phyloP scores from a whole-genome alignment of 192 early-diverging fungal species.

The Coemansia sp. region DNA sequence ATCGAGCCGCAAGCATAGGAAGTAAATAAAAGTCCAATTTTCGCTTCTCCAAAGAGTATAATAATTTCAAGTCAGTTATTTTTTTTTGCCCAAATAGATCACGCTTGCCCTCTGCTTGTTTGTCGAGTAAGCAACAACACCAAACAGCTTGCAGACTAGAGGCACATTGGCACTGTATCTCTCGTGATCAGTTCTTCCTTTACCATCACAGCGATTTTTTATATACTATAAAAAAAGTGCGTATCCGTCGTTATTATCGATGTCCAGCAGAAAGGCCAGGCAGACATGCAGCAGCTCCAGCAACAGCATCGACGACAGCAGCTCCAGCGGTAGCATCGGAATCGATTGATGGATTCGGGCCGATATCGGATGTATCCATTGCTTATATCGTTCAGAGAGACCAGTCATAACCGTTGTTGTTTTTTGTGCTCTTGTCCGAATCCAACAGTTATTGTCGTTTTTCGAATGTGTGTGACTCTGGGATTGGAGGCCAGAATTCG shows the following conservation, averaged over 20 bases:
- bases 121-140: too few species aligned
- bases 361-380: background rate
- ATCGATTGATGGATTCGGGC: background rate
- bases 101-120: too few species aligned
- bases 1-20: too few species aligned
- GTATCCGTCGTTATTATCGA: slow-evolving; percentile 22
- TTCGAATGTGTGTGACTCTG: too few species aligned
- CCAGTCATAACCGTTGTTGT: background rate
- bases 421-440: background rate
- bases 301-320: background rate
- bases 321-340: background rate
- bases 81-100: too few species aligned
- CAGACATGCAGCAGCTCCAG: background rate
- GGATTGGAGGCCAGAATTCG: too few species aligned
- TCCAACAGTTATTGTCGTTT: too few species aligned
- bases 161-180: background rate
- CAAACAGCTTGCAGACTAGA: background rate
- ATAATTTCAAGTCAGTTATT: too few species aligned
- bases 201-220: slow-evolving; percentile 20
- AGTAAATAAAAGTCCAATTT: too few species aligned
- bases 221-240: slow-evolving; percentile 36
- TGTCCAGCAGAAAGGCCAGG: background rate
- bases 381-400: background rate
- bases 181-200: background rate
- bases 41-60: too few species aligned